These are phyloP conservation scores for Teunomyces cretensis DNA, from an alignment of 805 yeast species.

Conservation along the genomic window DNA sequence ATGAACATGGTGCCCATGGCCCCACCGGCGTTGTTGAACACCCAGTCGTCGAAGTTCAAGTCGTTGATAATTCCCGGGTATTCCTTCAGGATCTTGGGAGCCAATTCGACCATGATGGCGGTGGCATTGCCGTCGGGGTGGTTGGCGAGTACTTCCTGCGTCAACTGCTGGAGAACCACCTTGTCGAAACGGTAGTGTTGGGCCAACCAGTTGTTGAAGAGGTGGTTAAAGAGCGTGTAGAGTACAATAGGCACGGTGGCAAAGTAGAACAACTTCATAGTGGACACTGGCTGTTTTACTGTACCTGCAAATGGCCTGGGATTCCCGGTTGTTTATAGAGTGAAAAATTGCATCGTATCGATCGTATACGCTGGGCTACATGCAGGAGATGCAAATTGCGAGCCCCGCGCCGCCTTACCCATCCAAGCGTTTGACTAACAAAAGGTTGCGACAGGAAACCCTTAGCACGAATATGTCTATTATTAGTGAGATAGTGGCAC, in stretches of 20 bases:
- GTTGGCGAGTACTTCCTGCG: conserved; percentile 50
- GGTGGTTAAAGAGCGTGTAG: conserved; percentile 35
- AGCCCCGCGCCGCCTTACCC: no score
- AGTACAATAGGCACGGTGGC: conserved; percentile 23
- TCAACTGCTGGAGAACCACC: conserved; percentile 55
- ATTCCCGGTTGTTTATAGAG: neutral
- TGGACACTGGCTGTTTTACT: neutral
- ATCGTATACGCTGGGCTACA: neutral
- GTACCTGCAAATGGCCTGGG: neutral
- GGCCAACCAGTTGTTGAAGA: conserved; percentile 69
- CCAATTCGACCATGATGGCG: conserved; percentile 60
- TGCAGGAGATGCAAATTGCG: no score
- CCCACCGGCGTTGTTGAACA: conserved; percentile 96
- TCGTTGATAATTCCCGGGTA: conserved; percentile 79
- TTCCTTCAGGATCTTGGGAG: conserved; percentile 52
- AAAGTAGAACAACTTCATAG: conserved; percentile 27
- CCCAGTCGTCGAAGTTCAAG: conserved; percentile 80
- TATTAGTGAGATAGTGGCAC: neutral
- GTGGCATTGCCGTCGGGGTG: conserved; percentile 62
- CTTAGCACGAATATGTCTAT: no score
- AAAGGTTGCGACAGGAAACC: no score
- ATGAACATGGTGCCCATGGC: conserved; percentile 98
- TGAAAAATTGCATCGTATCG: conserved; percentile 3
- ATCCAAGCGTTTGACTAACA: no score
- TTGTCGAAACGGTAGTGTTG: conserved; percentile 69